Base-by-base conservation (phyloP, 1,284 basidiomycete genomes). In the Phenoliferia sp. region DNA sequence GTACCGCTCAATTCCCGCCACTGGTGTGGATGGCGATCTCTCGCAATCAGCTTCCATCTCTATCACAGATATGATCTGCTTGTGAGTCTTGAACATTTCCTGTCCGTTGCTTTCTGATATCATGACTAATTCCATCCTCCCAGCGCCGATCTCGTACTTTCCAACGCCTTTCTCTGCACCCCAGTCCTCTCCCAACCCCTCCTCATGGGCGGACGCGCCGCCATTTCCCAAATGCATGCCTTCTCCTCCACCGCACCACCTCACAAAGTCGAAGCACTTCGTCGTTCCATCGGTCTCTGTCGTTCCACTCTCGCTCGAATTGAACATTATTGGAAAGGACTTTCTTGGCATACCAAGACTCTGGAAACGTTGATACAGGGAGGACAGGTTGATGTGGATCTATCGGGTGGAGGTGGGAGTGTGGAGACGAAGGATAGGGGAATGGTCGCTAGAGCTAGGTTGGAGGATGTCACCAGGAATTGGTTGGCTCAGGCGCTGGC, bases 41-140 rank as follows among this genome's bases (percentile, higher is more conserved):
- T 48, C 54, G n/a, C 54, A 56, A 15, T 63, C 62, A 31, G 16
- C 62, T 16, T 35, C 62, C 22, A 48, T 63, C 36, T 57, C 54
- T 39, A 48, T 63, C 7, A 56, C 36, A 35, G 55, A 63, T 33
- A 63, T 63, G 62, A 55, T 63, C 62, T 63, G 57, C 32, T 63
- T 56, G 55, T 35, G 62, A 7, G 54, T 63, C 19, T 48, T 63
- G 22, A 52, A 22, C 6, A 5, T 22, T 19, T 6, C 48, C 17
- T 26, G 19, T 52, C n/a, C n/a, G n/a, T n/a, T n/a, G n/a, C n/a
- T n/a, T n/a, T n/a, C n/a, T n/a, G 28, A 35, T 32, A 44, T 22
- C 39, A 12, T 22, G 12, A 22, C 48, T 52, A 52, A 52, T 26
- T 26, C 6, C 22, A 52, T 22, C 48, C 6, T 26, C 28, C 48